Conservation (phyloP, 192 early-diverging fungal species). For the Backusella parvicylindrica region DNA sequence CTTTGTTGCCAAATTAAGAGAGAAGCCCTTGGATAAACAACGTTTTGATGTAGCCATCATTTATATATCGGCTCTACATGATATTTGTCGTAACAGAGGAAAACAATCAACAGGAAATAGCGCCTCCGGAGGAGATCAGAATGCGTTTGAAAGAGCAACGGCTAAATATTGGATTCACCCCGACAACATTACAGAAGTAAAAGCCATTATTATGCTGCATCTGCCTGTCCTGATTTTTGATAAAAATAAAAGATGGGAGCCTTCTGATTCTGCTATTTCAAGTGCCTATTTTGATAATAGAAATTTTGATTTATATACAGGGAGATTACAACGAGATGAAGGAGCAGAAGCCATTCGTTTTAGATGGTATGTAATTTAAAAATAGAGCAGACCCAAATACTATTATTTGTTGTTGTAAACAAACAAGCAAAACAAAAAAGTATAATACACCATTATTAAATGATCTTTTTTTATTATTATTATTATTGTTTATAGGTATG, state of each 20-base stretch:
- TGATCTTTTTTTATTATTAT: too few relatives aligned
- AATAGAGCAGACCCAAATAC: conserved; percentile 23
- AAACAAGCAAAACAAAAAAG: neutral
- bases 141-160: conserved; percentile 76
- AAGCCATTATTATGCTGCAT: conserved; percentile 85
- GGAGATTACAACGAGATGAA: conserved; percentile 84
- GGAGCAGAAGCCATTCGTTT: conserved; percentile 89
- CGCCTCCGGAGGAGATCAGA: conserved; percentile 31
- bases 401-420: neutral
- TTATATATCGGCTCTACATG: conserved; percentile 82
- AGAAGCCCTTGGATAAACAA: conserved; percentile 72
- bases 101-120: conserved; percentile 20
- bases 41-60: conserved; percentile 86
- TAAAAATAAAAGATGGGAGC: conserved; percentile 54
- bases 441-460: neutral
- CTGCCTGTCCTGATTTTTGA: conserved; percentile 87
- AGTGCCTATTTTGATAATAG: conserved; percentile 96
- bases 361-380: conserved; percentile 74
- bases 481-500: conserved; percentile 29
- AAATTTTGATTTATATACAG: conserved; percentile 85
- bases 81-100: conserved; percentile 59
- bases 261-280: conserved; percentile 85
- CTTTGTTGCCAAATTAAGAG: conserved; percentile 35
- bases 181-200: conserved; percentile 94
- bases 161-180: conserved; percentile 97